Percentiles rank a stretch among this genome's conserved stretches.
Conservation (phyloP, 1,284 basidiomycete species). For the Tremellales sp. region DNA sequence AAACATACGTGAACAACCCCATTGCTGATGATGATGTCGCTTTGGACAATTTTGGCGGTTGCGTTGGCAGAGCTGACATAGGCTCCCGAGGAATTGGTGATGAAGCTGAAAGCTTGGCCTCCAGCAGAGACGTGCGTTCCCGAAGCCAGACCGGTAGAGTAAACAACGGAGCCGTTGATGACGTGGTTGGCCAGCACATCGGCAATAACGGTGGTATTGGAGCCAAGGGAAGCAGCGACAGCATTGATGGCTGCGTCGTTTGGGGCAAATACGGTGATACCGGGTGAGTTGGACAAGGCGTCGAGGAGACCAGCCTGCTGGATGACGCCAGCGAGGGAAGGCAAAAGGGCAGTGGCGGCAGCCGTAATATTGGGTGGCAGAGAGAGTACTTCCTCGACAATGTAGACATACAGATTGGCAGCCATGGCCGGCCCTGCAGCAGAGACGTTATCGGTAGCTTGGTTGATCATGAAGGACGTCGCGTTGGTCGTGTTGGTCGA, state of each 20-base stretch:
- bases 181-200: conserved; percentile 64
- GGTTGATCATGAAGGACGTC: conserved; percentile 21
- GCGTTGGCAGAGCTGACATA: conserved; percentile 59
- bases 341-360: conserved; percentile 49
- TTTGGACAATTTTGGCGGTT: conserved; percentile 58
- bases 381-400: conserved; percentile 55
- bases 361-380: conserved; percentile 55
- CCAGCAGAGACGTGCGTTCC: conserved; percentile 57
- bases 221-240: conserved; percentile 46
- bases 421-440: conserved; percentile 29
- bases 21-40: conserved; percentile 64
- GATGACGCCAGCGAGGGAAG: conserved; percentile 46
- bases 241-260: conserved; percentile 55
- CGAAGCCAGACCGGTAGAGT: conserved; percentile 56
- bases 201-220: conserved; percentile 53
- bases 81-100: conserved; percentile 59
- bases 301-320: conserved; percentile 49
- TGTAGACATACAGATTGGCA: conserved; percentile 41
- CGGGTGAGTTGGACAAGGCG: conserved; percentile 50
- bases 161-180: conserved; percentile 49
- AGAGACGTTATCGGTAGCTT: conserved; percentile 51
- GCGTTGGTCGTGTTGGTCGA: conserved; percentile 47
- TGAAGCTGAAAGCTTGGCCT: conserved; percentile 58
- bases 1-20: conserved; percentile 65
- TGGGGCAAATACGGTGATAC: conserved; percentile 69